These are phyloP conservation scores for Saccharomycopsis javanensis DNA, from an alignment of 805 yeast species.

Conservation along the genomic window DNA sequence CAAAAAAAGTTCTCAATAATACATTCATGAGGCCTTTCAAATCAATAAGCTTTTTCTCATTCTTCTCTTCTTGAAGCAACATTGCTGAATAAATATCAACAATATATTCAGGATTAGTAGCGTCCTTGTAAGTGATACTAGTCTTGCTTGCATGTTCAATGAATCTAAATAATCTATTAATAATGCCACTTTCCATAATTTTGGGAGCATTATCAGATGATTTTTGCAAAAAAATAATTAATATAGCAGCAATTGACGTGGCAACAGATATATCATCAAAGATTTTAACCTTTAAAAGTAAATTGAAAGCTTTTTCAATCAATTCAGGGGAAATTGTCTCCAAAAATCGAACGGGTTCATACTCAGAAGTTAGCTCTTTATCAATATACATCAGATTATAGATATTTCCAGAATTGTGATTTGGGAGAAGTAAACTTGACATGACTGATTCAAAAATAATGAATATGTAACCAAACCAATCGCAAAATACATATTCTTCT, in stretches of 20 bases:
- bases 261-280: conserved; percentile 40
- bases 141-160: conserved; percentile 23
- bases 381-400: neutral
- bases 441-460: conserved; percentile 46
- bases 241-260: conserved; percentile 41
- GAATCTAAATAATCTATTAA: conserved; percentile 38
- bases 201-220: conserved; percentile 28
- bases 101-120: neutral
- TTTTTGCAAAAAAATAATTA: conserved; percentile 44
- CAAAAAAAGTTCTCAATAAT: conserved; percentile 62
- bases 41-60: conserved; percentile 15
- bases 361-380: neutral
- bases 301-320: neutral
- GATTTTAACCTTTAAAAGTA: conserved; percentile 24
- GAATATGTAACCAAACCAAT: conserved; percentile 54
- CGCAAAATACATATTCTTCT: conserved; percentile 31
- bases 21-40: conserved; percentile 42
- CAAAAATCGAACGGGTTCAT: neutral
- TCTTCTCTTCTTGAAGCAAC: neutral
- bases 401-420: neutral
- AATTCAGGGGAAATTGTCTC: neutral
- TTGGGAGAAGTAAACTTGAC: conserved; percentile 22
- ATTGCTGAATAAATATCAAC: neutral
- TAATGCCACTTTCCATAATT: conserved; percentile 38
- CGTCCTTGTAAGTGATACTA: conserved; percentile 23